phyloP scores from a whole-genome alignment of 805 yeast species.

The Ogataea ganodermae region DNA sequence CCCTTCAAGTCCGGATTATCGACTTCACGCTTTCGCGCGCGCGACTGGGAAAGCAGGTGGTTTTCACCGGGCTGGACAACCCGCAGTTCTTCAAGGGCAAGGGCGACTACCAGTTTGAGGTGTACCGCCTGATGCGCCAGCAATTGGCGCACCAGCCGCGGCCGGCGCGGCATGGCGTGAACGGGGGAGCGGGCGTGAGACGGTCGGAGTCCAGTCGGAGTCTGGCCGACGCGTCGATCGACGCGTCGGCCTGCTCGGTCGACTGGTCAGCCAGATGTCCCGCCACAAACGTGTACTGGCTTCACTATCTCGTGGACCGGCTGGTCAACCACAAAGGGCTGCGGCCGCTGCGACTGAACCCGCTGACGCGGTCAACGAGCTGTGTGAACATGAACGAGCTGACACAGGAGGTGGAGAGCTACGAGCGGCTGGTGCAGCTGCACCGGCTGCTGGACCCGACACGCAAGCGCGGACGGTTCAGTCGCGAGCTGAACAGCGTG shows the following conservation, averaged over 20 bases:
- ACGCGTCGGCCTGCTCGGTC: constrained; percentile 22
- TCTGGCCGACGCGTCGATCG: constrained; percentile 2
- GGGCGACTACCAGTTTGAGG: constrained; percentile 62
- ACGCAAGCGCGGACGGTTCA: constrained; percentile 25
- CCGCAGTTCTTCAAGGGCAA: constrained; percentile 61
- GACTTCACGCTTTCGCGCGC: constrained; percentile 62
- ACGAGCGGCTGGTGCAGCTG: constrained; percentile 33
- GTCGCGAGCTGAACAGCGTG: constrained; percentile 19
- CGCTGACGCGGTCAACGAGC: constrained; percentile 27
- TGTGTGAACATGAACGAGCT: constrained; percentile 21
- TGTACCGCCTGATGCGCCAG: constrained; percentile 58
- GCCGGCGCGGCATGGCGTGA: background rate
- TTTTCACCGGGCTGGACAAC: constrained; percentile 62
- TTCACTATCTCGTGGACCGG: constrained; percentile 58
- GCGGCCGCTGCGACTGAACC: constrained; percentile 31
- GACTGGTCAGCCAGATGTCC: constrained; percentile 52
- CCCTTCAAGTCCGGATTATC: constrained; percentile 47
- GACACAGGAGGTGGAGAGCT: constrained; percentile 25
- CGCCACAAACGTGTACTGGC: constrained; percentile 61
- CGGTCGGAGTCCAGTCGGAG: constrained; percentile 11
- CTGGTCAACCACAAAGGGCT: constrained; percentile 43
- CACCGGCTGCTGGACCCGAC: constrained; percentile 39
- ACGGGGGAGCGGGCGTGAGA: background rate
- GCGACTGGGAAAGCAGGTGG: constrained; percentile 31
- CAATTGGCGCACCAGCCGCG: constrained; percentile 14